Base-by-base conservation (phyloP, 140 eudicot species). In the Bidens hawaiensis region DNA sequence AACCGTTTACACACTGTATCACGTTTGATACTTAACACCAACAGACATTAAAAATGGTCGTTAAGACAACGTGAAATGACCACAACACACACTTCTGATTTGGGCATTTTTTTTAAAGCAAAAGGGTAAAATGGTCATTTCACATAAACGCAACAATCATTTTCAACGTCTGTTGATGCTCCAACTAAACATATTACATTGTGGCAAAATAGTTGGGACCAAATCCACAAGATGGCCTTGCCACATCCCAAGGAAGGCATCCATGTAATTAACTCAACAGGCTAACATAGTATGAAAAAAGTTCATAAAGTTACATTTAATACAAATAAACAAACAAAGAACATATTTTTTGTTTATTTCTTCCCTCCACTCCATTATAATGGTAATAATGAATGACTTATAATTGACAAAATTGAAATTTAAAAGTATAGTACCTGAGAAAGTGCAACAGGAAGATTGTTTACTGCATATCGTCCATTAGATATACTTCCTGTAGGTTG, bases 401-500 rank as follows among this genome's bases (percentile, higher is more conserved):
- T 4, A 27, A 53, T 11, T 60, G 23, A 36, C 11, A 25, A n/a
- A n/a, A 57, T 24, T 4, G 22, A 46, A 7, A 17, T 33, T 31
- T 3, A 46, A 47, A 34, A 40, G 45, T 47, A 51, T 2, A 53
- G 45, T 64, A 89, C 96, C 95, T 85, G 95, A 68, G 95, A 85
- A 73, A 88, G 90, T 38, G 78, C 78, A 72, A 72, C 82, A 23
- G 95, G 95, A 49, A 82, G 80, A 83, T 74, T 81, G 73, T 82
- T 89, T 25, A 85, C 85, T 31, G 84, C 69, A 65, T 77, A 89
- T 70, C 97, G 79, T 49, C 95, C 97, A 47, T 68, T 89, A 59
- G 95, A 71, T 71, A 82, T 51, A 64, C 76, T 85, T 78, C 97
- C 97, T 31, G 84, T 53, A 63, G 94, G 78, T 76, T 79, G 83